Evolutionary conservation across 2,329 filamentous ascomycete genomes (phyloP), one percentile per base, ranked within the genome.

Genomic region (Apiospora sp.): DNA sequence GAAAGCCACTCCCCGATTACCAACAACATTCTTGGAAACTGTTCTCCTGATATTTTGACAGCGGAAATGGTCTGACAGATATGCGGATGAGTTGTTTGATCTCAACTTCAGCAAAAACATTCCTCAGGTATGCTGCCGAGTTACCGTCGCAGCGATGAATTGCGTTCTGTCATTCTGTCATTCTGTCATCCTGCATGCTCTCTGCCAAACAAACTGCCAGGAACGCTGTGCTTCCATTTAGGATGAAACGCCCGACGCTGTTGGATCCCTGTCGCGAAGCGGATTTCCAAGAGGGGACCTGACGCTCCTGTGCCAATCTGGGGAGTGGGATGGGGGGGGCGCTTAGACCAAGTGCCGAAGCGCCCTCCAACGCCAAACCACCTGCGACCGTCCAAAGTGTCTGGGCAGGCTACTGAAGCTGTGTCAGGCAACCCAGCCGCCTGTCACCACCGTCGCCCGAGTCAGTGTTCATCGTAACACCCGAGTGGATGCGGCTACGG

Each of bases 291-390:
- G 54, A 37, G 8, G 8, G 30, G 30, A 61, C 54, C 54, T 13
- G 58, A 64, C 19, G 58, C 58, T 41, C 58, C 58, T 64, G 22
- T 22, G 58, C 54, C 30, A 61, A 61, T 61, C 58, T 64, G 34
- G 58, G 58, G 58, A 13, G 27, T 30, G 27, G 27, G 27, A 30
- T 30, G 27, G 27, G 27, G 27, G 27, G 24, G 24, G 16, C 16
- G 54, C 30, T 37, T 27, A 16, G 30, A 30, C 22, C 12, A 3
- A 37, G 30, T 14, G 14, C 37, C 54, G 37, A 34, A 61, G 54
- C 54, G 54, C 27, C 27, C 16, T 16, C 27, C 24, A 24, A 30
- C 27, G 14, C 16, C 51, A 58, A 19, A 16, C 51, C 24, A 19
- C 27, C 44, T 48, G 44, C 22, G 22, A 48, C 44, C 44, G 4